These are phyloP conservation scores for Kodamaea derodonti DNA, from an alignment of 1,139 yeast species.

Conservation along the genomic window DNA sequence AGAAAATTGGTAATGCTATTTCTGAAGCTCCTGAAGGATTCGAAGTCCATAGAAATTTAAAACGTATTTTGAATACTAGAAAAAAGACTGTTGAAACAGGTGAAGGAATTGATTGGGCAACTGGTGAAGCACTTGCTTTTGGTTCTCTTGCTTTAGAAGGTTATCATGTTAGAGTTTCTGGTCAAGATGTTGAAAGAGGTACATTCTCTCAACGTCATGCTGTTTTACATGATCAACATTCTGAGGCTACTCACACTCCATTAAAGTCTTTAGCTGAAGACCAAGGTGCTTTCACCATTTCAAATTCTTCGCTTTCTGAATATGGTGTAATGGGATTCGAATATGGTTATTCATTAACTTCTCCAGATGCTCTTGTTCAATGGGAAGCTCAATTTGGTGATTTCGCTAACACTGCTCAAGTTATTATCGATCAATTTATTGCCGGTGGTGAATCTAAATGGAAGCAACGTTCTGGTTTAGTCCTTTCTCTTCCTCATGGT, in stretches of 20 bases:
- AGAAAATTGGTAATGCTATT: conserved; percentile 72
- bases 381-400: conserved; percentile 99
- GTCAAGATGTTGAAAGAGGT: conserved; percentile 99
- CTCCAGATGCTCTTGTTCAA: conserved; percentile 94
- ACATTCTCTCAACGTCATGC: conserved; percentile 99
- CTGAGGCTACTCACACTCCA: conserved; percentile 81
- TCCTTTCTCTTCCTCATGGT: conserved; percentile 96
- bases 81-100: conserved; percentile 85
- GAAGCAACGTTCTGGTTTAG: conserved; percentile 98
- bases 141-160: conserved; percentile 93
- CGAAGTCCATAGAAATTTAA: conserved; percentile 90
- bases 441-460: conserved; percentile 98
- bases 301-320: conserved; percentile 97
- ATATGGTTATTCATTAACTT: conserved; percentile 96
- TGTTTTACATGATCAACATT: conserved; percentile 91
- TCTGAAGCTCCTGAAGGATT: conserved; percentile 87
- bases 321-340: conserved; percentile 99
- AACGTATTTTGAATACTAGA: conserved; percentile 88
- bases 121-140: conserved; percentile 98
- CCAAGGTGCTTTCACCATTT: conserved; percentile 84
- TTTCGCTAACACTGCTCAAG: conserved; percentile 99
- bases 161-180: conserved; percentile 93
- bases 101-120: conserved; percentile 97
- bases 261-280: conserved; percentile 71
- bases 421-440: conserved; percentile 92